phyloP scores from a whole-genome alignment of 768 basidiomycete genomes.

The Postia placenta region DNA sequence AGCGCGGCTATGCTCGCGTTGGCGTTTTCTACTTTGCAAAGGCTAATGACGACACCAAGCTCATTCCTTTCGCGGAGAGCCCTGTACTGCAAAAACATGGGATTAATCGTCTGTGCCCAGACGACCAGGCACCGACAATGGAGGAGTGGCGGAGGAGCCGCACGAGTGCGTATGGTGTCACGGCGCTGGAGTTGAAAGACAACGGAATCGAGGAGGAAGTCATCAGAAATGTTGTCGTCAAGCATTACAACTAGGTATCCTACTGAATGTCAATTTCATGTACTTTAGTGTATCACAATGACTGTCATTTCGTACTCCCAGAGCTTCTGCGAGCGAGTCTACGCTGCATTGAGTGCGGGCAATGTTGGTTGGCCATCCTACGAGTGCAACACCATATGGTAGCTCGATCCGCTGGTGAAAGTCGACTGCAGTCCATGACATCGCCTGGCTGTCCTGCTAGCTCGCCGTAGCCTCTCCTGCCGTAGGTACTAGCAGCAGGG shows the following conservation, averaged over 20 bases:
- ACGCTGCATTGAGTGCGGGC: too few relatives aligned
- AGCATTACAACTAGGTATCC: constrained; percentile 29
- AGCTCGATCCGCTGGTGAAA: too few relatives aligned
- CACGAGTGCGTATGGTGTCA: constrained; percentile 24
- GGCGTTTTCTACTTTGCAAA: constrained; percentile 31
- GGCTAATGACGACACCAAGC: constrained; percentile 23
- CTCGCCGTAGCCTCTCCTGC: too few relatives aligned
- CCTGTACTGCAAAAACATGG: constrained; percentile 26
- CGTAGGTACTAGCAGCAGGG: too few relatives aligned
- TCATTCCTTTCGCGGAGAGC: constrained; percentile 24
- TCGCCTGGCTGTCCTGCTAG: too few relatives aligned
- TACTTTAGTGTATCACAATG: background rate
- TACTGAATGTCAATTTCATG: constrained; percentile 13
- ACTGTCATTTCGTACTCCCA: too few relatives aligned
- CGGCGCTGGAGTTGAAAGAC: constrained; percentile 23
- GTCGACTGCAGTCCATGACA: too few relatives aligned
- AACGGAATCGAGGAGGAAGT: constrained; percentile 27
- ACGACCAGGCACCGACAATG: constrained; percentile 23
- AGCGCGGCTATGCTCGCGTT: constrained; percentile 27
- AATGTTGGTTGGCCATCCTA: too few relatives aligned
- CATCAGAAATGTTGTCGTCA: constrained; percentile 27
- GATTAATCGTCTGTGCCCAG: constrained; percentile 20
- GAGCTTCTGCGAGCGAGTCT: too few relatives aligned
- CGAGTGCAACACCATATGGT: too few relatives aligned
- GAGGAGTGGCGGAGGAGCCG: constrained; percentile 27